Evolutionary conservation across 352 stramenopile species (phyloP).

Genomic region (Aphanomyces euteiches): DNA sequence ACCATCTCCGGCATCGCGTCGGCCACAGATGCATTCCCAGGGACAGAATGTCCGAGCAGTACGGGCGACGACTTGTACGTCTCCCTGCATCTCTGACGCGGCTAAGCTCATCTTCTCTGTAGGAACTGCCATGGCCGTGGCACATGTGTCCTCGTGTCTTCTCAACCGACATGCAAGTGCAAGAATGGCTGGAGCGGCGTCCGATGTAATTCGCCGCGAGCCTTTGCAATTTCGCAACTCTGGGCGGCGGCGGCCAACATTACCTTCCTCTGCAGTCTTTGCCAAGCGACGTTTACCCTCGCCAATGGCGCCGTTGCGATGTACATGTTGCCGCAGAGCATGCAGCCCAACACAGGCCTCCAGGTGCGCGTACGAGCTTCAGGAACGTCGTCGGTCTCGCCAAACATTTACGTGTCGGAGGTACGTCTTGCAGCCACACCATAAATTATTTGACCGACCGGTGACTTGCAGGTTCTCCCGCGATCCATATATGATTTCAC

Average conservation of each 20-base stretch:
- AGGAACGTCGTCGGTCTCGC: slow-evolving; percentile 31
- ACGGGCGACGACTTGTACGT: slow-evolving; percentile 13
- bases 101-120: neutral
- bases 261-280: slow-evolving; percentile 47
- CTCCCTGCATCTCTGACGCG: neutral
- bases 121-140: slow-evolving; percentile 56
- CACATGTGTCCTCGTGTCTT: slow-evolving; percentile 41
- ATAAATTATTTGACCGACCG: neutral
- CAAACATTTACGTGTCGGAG: slow-evolving; percentile 71
- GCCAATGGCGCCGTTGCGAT: slow-evolving; percentile 49
- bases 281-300: slow-evolving; percentile 45
- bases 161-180: slow-evolving; percentile 47
- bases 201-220: slow-evolving; percentile 52
- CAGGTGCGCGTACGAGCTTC: slow-evolving; percentile 32
- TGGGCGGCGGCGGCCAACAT: slow-evolving; percentile 55
- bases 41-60: slow-evolving; percentile 29
- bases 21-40: slow-evolving; percentile 32
- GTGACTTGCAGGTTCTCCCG: slow-evolving; percentile 32
- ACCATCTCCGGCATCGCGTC: slow-evolving; percentile 42
- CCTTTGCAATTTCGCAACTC: slow-evolving; percentile 54
- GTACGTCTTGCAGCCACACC: slow-evolving; percentile 29
- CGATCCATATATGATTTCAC: slow-evolving; percentile 75
- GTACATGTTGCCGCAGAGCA: slow-evolving; percentile 60
- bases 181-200: slow-evolving; percentile 56
- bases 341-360: slow-evolving; percentile 50